Evolutionary conservation across 495 filamentous ascomycete species (phyloP).

Genomic region (Bryoglossum gracile): DNA sequence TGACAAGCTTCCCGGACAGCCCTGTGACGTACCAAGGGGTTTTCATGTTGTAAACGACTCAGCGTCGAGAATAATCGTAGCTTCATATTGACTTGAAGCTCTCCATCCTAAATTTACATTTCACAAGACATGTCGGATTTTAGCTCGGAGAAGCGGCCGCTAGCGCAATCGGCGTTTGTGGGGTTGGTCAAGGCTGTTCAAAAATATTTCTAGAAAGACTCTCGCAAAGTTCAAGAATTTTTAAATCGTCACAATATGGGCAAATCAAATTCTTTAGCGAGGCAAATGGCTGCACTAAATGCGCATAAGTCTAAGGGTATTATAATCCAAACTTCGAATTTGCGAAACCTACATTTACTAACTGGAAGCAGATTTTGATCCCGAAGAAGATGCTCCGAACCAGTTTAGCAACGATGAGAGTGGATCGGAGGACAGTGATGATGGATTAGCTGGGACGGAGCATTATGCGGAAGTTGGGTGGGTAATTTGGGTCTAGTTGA

Average conservation of each 20-base stretch:
- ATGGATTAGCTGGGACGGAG: slow-evolving; percentile 56
- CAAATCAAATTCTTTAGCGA: slow-evolving; percentile 40
- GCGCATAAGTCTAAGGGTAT: slow-evolving; percentile 56
- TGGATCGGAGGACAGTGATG: slow-evolving; percentile 45
- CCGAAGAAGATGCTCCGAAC: slow-evolving; percentile 58
- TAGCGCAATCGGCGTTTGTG: slow-evolving; percentile 14
- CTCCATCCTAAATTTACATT: background rate
- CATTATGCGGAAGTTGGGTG: slow-evolving; percentile 83
- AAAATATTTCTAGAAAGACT: slow-evolving; percentile 15
- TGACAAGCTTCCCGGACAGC: background rate
- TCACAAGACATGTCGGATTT: background rate
- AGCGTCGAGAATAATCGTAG: slow-evolving; percentile 58
- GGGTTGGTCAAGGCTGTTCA: too few relatives aligned
- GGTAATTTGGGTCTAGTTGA: slow-evolving; percentile 10
- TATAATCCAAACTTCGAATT: background rate
- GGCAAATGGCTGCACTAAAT: slow-evolving; percentile 58
- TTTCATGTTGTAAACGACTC: slow-evolving; percentile 70
- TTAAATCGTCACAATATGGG: slow-evolving; percentile 19
- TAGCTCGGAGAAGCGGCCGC: slow-evolving; percentile 9
- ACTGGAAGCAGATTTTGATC: slow-evolving; percentile 67
- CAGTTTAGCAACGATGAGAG: slow-evolving; percentile 39
- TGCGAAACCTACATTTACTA: background rate
- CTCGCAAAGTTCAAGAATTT: slow-evolving; percentile 3
- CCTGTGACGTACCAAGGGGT: slow-evolving; percentile 61
- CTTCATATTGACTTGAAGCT: slow-evolving; percentile 35